Percentiles rank a stretch among this genome's conserved stretches.
phyloP scores from a whole-genome alignment of 164 flowering plant genomes.

The Chimonanthus praecox region DNA sequence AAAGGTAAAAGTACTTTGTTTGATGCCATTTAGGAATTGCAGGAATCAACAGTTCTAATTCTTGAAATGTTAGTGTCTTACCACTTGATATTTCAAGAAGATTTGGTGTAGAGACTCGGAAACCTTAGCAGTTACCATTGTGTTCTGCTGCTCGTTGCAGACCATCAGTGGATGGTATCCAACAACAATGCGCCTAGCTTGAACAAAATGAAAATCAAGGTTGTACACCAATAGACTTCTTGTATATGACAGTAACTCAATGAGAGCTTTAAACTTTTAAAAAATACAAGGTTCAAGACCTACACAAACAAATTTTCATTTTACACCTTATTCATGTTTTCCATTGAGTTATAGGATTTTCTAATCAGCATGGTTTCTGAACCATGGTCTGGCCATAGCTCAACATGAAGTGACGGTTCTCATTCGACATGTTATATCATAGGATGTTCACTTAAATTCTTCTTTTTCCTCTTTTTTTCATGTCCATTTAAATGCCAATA shows the following conservation, averaged over 20 bases:
- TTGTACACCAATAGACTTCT: background rate
- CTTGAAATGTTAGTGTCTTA: slow-evolving; percentile 18
- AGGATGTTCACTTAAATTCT: too few species aligned
- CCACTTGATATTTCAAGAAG: slow-evolving; percentile 50
- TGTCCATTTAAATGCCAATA: too few species aligned
- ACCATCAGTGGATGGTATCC: slow-evolving; percentile 41
- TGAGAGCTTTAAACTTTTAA: background rate
- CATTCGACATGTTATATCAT: too few species aligned
- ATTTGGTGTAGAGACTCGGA: slow-evolving; percentile 30
- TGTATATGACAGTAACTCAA: background rate
- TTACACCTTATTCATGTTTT: too few species aligned
- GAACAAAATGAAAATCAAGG: slow-evolving; percentile 11
- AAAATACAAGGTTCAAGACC: background rate
- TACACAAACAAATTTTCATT: background rate
- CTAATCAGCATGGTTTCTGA: background rate
- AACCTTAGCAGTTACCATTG: slow-evolving; percentile 11
- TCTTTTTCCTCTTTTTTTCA: too few species aligned
- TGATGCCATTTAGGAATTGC: background rate
- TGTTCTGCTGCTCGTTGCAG: slow-evolving; percentile 22
- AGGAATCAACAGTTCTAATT: background rate
- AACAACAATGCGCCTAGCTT: slow-evolving; percentile 48
- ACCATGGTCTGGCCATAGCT: background rate
- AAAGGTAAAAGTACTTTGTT: background rate
- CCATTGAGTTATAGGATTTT: background rate
- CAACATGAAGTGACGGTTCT: too few species aligned